Percentiles rank a stretch among this genome's conserved stretches.
Conservation (phyloP, 129 eudicot genomes). For the Logfia minima region DNA sequence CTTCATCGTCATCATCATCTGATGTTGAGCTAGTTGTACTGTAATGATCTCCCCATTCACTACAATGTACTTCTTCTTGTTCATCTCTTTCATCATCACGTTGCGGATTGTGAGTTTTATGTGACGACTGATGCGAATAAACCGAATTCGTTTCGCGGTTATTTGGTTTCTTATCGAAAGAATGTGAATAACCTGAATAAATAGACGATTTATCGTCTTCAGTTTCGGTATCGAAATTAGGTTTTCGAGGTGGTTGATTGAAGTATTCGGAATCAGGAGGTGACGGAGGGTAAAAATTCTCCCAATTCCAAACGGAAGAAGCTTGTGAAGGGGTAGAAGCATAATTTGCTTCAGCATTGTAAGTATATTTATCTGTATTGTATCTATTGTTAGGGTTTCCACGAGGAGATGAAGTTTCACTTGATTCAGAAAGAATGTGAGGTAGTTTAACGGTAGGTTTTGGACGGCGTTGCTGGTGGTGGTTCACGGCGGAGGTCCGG, state of each 20-base stretch:
- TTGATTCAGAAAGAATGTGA: constrained; percentile 83
- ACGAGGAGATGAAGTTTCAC: constrained; percentile 42
- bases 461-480: constrained; percentile 30
- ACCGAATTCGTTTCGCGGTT: not conserved
- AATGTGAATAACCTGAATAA: constrained; percentile 22
- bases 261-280: constrained; percentile 85
- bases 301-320: constrained; percentile 97
- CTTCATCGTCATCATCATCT: constrained; percentile 45
- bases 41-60: constrained; percentile 94
- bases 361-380: constrained; percentile 36
- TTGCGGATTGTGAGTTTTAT: constrained; percentile 33
- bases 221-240: constrained; percentile 32
- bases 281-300: constrained; percentile 88
- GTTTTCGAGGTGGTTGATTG: constrained; percentile 26
- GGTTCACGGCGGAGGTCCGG: constrained; percentile 33
- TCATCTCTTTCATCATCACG: constrained; percentile 51
- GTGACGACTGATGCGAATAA: constrained; percentile 21
- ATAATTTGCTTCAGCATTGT: constrained; percentile 55
- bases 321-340: constrained; percentile 71
- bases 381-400: constrained; percentile 8
- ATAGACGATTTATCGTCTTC: constrained; percentile 14
- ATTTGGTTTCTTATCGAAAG: not conserved
- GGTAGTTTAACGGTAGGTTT: constrained; percentile 47
- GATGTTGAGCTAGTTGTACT: constrained; percentile 56
- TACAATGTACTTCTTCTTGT: constrained; percentile 84